Conservation (phyloP, 805 yeast species). For the Zygoascus bituminiphila region DNA sequence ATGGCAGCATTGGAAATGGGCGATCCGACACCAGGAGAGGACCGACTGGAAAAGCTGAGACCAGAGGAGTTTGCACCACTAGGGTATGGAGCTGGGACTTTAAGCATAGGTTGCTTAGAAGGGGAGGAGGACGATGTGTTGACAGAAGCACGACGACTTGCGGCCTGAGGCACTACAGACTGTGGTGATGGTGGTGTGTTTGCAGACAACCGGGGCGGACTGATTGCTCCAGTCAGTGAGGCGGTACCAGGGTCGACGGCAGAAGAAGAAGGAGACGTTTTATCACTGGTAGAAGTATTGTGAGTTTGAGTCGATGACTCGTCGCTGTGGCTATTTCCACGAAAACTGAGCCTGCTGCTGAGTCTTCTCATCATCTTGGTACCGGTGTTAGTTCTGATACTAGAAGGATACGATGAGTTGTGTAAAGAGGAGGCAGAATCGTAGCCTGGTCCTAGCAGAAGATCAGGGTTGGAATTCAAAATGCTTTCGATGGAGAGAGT, state of each 20-base stretch:
- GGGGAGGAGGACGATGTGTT: not conserved
- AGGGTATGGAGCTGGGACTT: not conserved
- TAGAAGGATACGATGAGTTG: constrained; percentile 4
- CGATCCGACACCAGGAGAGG: not conserved
- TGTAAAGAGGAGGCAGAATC: constrained; percentile 4
- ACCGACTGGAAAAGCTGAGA: not conserved
- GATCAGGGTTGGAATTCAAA: constrained; percentile 3
- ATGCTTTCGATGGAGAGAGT: constrained; percentile 15
- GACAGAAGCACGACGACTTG: too few species aligned
- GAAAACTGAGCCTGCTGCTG: not conserved
- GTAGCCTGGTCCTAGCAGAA: not conserved
- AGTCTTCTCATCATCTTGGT: not conserved
- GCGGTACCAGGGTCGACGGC: not conserved
- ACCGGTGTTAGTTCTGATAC: not conserved
- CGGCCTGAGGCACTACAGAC: not conserved
- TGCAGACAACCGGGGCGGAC: not conserved
- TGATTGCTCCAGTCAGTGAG: not conserved
- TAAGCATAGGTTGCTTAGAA: not conserved
- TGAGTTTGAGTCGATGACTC: not conserved
- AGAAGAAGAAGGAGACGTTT: not conserved
- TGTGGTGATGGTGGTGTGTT: not conserved
- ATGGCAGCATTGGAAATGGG: not conserved
- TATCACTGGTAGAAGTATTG: not conserved
- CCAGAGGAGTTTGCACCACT: not conserved
- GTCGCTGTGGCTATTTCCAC: not conserved